These are phyloP conservation scores for Lactarius tabidus DNA, from an alignment of 768 basidiomycete species.

Conservation along the genomic window DNA sequence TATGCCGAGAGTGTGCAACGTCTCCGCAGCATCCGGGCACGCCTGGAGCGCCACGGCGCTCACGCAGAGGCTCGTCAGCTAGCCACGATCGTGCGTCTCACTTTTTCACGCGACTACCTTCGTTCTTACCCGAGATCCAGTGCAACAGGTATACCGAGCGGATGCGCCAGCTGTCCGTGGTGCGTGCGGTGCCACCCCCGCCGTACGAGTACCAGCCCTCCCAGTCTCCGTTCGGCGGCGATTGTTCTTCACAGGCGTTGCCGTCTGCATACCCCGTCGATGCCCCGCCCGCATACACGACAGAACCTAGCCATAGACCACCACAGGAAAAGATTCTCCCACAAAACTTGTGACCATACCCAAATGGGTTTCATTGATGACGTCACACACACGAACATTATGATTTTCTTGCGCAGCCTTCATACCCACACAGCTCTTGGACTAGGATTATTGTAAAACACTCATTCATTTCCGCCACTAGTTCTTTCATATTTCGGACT, in stretches of 20 bases:
- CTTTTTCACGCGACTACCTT: not conserved
- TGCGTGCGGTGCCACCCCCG: conserved; percentile 8
- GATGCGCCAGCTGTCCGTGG: conserved; percentile 9
- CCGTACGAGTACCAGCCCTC: conserved; percentile 1
- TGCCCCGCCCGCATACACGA: conserved; percentile 7
- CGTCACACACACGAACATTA: not conserved
- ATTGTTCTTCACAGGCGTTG: too few species aligned
- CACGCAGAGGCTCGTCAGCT: not conserved
- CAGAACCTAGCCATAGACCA: not conserved
- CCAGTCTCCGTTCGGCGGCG: not conserved
- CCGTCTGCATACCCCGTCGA: not conserved
- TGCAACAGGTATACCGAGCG: conserved; percentile 10
- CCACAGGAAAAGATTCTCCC: not conserved
- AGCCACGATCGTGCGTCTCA: conserved; percentile 13
- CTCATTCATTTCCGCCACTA: not conserved
- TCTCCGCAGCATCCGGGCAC: conserved; percentile 10
- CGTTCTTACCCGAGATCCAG: not conserved
- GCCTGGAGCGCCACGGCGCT: conserved; percentile 19
- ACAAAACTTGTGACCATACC: not conserved
- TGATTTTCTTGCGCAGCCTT: not conserved
- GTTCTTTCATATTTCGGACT: not conserved
- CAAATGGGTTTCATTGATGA: not conserved
- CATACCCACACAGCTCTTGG: not conserved
- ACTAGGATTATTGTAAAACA: not conserved
- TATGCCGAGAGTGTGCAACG: conserved; percentile 15